Evolutionary conservation across 129 eudicot species (phyloP).

Genomic region (Smallanthus sonchifolius): DNA sequence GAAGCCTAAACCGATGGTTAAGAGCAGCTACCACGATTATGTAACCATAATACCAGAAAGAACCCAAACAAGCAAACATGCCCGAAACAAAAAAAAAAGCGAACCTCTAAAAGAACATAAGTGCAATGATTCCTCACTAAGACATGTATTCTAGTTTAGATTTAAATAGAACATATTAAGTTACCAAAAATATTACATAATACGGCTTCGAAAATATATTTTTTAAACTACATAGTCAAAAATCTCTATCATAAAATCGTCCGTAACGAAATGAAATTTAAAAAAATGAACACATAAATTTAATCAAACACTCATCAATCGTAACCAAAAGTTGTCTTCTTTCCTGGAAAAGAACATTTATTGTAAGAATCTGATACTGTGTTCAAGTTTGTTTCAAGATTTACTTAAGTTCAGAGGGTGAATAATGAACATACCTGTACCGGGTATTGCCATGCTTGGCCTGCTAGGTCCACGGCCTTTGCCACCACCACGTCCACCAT

Average conservation of each 20-base stretch:
- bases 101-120: too few relatives aligned
- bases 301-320: constrained; percentile 27
- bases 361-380: background rate
- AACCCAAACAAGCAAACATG: too few relatives aligned
- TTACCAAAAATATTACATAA: constrained; percentile 29
- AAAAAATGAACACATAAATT: background rate
- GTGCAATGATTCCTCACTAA: too few relatives aligned
- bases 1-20: too few relatives aligned
- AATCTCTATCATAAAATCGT: constrained; percentile 21
- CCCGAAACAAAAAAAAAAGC: too few relatives aligned
- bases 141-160: background rate
- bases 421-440: constrained; percentile 25
- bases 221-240: background rate
- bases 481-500: constrained; percentile 28
- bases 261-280: background rate
- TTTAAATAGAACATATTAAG: constrained; percentile 3
- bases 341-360: constrained; percentile 37
- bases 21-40: too few relatives aligned
- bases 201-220: background rate
- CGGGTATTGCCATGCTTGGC: too few relatives aligned
- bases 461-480: too few relatives aligned
- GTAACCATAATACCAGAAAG: too few relatives aligned
- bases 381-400: too few relatives aligned
- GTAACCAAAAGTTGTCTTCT: constrained; percentile 53
- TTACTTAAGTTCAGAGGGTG: background rate